These are phyloP conservation scores for Pythium rishiriense DNA, from an alignment of 352 stramenopile genomes.

Conservation along the genomic window DNA sequence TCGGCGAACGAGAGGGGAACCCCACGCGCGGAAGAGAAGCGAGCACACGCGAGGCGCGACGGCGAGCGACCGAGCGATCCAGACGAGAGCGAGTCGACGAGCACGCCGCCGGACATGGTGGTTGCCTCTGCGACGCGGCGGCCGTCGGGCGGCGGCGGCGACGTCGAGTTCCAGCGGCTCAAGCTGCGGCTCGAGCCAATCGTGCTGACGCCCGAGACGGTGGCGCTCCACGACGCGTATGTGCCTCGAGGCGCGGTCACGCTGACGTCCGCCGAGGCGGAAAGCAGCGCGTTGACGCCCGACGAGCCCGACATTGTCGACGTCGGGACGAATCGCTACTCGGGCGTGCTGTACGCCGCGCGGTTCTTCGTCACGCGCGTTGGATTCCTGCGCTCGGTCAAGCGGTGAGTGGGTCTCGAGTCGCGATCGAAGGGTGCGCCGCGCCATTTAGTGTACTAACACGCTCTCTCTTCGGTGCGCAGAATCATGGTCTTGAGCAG, in stretches of 20 bases:
- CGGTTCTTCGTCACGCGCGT: constrained; percentile 87
- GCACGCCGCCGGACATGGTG: constrained; percentile 2
- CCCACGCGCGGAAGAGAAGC: not conserved
- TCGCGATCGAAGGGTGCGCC: too few species aligned
- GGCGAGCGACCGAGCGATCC: not conserved
- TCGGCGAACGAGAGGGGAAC: constrained; percentile 11
- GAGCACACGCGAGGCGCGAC: not conserved
- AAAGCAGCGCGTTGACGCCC: constrained; percentile 30
- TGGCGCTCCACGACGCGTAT: constrained; percentile 61
- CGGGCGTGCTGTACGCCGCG: constrained; percentile 81
- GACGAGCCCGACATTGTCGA: constrained; percentile 52
- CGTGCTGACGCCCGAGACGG: constrained; percentile 51
- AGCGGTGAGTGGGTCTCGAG: constrained; percentile 34
- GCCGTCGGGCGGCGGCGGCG: constrained; percentile 21
- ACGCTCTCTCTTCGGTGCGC: too few species aligned
- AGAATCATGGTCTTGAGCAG: constrained; percentile 82
- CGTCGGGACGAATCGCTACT: constrained; percentile 64
- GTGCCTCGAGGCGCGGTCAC: constrained; percentile 73
- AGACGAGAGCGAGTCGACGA: not conserved
- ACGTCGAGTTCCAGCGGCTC: constrained; percentile 65
- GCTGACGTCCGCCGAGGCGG: constrained; percentile 49
- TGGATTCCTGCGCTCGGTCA: constrained; percentile 75
- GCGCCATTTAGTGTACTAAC: too few species aligned
- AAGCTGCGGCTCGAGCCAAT: constrained; percentile 58
- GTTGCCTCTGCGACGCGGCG: constrained; percentile 25